These are phyloP conservation scores for Tripterygium wilfordii DNA, from an alignment of 177 flowering plant genomes.

Conservation along the genomic window DNA sequence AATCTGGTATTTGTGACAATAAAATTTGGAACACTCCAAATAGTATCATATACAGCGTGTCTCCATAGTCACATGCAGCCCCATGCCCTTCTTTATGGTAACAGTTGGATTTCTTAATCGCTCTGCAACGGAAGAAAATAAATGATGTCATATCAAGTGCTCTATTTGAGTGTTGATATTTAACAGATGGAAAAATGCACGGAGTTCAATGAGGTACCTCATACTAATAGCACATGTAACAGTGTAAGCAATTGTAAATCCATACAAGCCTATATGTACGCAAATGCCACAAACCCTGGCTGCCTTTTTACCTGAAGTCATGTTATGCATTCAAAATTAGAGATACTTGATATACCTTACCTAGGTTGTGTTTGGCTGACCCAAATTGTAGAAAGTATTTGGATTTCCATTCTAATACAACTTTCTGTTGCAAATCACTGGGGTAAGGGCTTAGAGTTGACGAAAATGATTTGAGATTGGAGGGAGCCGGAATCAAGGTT, in stretches of 20 bases:
- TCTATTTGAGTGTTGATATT: too few species aligned
- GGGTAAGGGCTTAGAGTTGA: too few species aligned
- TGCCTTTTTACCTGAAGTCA: slow-evolving; percentile 8
- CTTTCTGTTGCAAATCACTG: too few species aligned
- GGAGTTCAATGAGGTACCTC: neutral
- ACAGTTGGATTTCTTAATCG: slow-evolving; percentile 35
- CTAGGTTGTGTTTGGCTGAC: too few species aligned
- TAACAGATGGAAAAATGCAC: neutral
- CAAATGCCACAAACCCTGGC: slow-evolving; percentile 3
- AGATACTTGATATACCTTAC: too few species aligned
- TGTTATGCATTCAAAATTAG: too few species aligned
- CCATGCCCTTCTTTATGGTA: slow-evolving; percentile 35
- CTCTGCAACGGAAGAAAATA: slow-evolving; percentile 14
- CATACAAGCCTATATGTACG: slow-evolving; percentile 5
- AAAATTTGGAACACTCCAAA: slow-evolving; percentile 60
- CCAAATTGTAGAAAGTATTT: too few species aligned
- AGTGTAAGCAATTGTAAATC: slow-evolving; percentile 7
- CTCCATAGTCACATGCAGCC: slow-evolving; percentile 45
- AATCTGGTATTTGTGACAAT: slow-evolving; percentile 71
- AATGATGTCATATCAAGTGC: too few species aligned
- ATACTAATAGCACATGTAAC: slow-evolving; percentile 10
- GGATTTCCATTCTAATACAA: too few species aligned
- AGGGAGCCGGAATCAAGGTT: too few species aligned
- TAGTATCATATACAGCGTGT: slow-evolving; percentile 44
- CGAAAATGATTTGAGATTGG: too few species aligned